phyloP scores from a whole-genome alignment of 2,329 filamentous ascomycete species.

The Penicillium crustosum region DNA sequence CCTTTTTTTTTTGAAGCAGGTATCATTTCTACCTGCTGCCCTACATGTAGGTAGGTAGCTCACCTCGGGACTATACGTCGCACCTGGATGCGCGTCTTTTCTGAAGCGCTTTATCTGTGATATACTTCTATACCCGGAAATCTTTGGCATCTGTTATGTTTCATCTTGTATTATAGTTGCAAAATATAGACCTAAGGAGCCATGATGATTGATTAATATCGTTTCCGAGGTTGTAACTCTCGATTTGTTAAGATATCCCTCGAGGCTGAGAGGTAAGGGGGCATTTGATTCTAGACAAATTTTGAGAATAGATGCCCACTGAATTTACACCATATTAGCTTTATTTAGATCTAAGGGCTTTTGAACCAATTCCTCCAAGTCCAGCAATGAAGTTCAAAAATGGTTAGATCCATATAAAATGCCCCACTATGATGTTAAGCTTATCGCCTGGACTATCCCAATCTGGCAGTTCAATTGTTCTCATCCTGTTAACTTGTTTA shows the following conservation, averaged over 20 bases:
- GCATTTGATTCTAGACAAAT: neutral
- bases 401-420: neutral
- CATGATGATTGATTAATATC: neutral
- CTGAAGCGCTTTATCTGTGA: neutral
- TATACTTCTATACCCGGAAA: neutral
- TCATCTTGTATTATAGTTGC: no score
- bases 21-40: conserved; percentile 1
- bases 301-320: neutral
- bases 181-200: neutral
- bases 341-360: neutral
- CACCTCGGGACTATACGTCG: neutral
- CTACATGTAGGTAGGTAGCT: neutral
- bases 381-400: neutral
- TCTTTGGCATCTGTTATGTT: neutral
- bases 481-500: neutral
- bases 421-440: conserved; percentile 3
- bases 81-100: neutral
- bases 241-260: neutral
- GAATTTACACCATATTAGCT: neutral
- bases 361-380: neutral
- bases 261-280: neutral
- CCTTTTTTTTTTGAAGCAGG: neutral
- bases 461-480: conserved; percentile 1
- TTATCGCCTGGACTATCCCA: conserved; percentile 13
- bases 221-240: no score